Conservation (phyloP, 1,284 basidiomycete species). For the Psilocybe mexicana region DNA sequence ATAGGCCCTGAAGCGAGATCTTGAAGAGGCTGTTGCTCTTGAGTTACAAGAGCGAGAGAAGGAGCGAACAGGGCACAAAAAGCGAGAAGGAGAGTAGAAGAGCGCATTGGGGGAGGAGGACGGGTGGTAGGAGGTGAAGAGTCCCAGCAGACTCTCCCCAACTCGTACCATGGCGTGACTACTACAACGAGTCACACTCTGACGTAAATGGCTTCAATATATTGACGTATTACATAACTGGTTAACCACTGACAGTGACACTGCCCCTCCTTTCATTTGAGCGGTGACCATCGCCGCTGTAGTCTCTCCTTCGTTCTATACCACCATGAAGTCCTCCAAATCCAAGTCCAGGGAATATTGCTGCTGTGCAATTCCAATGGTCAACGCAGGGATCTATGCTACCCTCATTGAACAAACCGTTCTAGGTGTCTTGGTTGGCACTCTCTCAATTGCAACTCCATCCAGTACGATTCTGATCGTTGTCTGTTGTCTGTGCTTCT, state of each 20-base stretch:
- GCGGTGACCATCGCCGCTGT: slow-evolving; percentile 14
- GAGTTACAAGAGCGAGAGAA: slow-evolving; percentile 34
- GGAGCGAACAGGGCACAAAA: slow-evolving; percentile 33
- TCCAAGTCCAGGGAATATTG: slow-evolving; percentile 77
- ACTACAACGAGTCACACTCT: neutral
- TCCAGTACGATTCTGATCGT: slow-evolving; percentile 50
- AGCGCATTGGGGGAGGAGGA: slow-evolving; percentile 26
- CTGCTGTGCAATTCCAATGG: slow-evolving; percentile 81
- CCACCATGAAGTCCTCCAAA: slow-evolving; percentile 25
- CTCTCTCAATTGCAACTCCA: slow-evolving; percentile 79
- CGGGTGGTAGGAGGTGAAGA: slow-evolving; percentile 2
- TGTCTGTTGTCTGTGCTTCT: neutral
- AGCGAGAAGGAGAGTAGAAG: slow-evolving; percentile 24
- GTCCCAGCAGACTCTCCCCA: neutral
- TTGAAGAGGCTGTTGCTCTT: slow-evolving; percentile 36
- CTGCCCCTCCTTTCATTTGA: slow-evolving; percentile 12
- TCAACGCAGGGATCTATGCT: slow-evolving; percentile 87
- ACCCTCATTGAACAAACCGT: slow-evolving; percentile 76
- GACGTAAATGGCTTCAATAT: slow-evolving; percentile 1
- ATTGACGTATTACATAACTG: neutral
- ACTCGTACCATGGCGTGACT: neutral
- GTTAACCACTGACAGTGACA: neutral
- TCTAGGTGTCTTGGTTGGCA: slow-evolving; percentile 70
- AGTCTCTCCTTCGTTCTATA: slow-evolving; percentile 8
- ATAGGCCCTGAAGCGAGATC: slow-evolving; percentile 29